Evolutionary conservation across 176 grass and related monocot species (phyloP), one percentile per base, ranked within the genome.

Genomic region (Olyra latifolia): DNA sequence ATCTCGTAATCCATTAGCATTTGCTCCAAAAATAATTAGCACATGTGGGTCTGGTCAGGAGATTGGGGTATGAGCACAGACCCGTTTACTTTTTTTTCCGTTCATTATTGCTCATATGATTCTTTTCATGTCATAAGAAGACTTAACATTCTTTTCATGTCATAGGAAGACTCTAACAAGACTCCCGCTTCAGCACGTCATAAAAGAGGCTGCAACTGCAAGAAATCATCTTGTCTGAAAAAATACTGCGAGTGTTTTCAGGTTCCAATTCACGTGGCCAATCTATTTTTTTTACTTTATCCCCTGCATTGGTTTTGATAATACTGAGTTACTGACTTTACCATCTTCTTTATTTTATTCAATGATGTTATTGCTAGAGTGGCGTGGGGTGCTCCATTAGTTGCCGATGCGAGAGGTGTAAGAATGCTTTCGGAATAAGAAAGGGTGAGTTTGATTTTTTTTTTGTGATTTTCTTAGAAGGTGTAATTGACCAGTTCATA

Each of bases 211-310:
- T 98, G 95, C 77, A 98, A 94, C 77, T 98, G 95, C 72, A 98
- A 94, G 75, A 98, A 98, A 30, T 98, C 95, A 5, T 94, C 85
- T 1, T 98, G 95, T 75, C 72, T 92, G 28, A 98, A 98, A 79
- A 98, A 94, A 86, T 98, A 98, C 29, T 98, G 95, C 32, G 95
- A 98, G 90, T 98, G 95, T 39, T 98, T 87, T 82, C 95, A 98
- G 95, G 95, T 98, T 80, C 52, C 60, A 68, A 65, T 17, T 52
- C 80, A 62, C 19, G 66, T 83, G 49, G 49, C 32, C 46, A 74
- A 52, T 92, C 76, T 69, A 13, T 75, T 52, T 56, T 78, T 22
- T 68, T 44, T 28, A 70, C 79, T 50, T 85, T 53, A 40, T 23
- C 40, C 14, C 72, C 28, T 74, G 57, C 28, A 74, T 73, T 39